A percentile compares a stretch with the other conserved stretches of the same genome.
Evolutionary conservation across 148 eudicot species (phyloP).

Genomic region (Rhododendron vialii): DNA sequence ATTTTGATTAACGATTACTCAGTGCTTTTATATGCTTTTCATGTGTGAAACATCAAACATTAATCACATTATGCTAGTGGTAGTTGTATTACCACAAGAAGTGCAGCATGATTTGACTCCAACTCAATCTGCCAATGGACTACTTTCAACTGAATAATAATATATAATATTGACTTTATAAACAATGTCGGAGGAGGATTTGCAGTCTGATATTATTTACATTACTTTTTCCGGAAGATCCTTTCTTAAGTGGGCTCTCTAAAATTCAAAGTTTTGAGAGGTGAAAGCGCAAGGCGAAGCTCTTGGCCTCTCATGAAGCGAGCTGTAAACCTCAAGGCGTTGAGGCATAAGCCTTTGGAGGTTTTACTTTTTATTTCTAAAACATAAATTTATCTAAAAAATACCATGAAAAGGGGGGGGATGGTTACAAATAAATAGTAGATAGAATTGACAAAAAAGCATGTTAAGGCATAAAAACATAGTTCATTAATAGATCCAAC

Average conservation of each 20-base stretch:
- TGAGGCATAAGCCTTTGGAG: neutral
- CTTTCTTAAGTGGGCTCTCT: neutral
- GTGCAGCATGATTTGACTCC: neutral
- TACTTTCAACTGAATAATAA: neutral
- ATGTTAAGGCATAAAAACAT: neutral
- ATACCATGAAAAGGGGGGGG: neutral
- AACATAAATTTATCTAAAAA: neutral
- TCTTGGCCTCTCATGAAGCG: neutral
- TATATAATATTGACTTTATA: neutral
- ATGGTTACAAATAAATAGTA: too few species aligned
- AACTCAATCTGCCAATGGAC: neutral
- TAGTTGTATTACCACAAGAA: neutral
- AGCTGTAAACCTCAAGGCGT: neutral
- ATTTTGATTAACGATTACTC: neutral
- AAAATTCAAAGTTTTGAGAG: neutral
- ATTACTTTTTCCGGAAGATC: neutral
- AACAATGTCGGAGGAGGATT: neutral
- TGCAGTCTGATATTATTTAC: conserved; percentile 1
- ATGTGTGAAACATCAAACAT: neutral
- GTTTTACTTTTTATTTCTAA: neutral
- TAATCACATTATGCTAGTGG: neutral
- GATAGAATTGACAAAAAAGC: neutral
- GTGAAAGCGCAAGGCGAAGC: neutral
- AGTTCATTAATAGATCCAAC: neutral
- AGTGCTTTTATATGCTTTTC: neutral